phyloP scores from a whole-genome alignment of 2,329 filamentous ascomycete genomes.

The Chaetomiaceae sp. region DNA sequence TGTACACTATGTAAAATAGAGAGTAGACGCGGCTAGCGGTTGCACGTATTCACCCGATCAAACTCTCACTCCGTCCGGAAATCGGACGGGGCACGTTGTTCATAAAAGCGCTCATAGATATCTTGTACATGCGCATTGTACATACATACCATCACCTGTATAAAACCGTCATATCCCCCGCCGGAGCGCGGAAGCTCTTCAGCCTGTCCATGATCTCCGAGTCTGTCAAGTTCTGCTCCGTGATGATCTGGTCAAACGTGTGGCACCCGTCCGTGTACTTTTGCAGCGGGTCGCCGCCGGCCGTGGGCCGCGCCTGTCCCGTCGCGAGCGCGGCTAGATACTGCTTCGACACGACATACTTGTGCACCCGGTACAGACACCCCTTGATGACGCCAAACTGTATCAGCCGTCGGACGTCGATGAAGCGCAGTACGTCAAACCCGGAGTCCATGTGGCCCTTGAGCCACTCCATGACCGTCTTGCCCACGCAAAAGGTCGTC shows the following conservation, averaged over 20 bases:
- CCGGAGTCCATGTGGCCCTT: slow-evolving; percentile 64
- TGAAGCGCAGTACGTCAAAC: slow-evolving; percentile 62
- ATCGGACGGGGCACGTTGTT: too few relatives aligned
- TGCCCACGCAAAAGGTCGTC: slow-evolving; percentile 74
- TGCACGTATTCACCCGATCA: too few relatives aligned
- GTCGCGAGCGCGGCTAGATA: slow-evolving; percentile 53
- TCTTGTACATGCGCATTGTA: too few relatives aligned
- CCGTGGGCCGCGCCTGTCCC: slow-evolving; percentile 41
- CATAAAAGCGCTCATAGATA: too few relatives aligned
- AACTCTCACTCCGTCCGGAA: too few relatives aligned
- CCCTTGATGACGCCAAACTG: slow-evolving; percentile 97
- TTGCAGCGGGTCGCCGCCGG: slow-evolving; percentile 50
- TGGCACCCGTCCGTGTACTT: slow-evolving; percentile 70
- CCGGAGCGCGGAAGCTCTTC: slow-evolving; percentile 49
- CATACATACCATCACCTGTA: slow-evolving; percentile 39
- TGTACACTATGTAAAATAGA: too few relatives aligned
- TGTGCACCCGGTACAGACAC: slow-evolving; percentile 86
- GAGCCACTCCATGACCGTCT: slow-evolving; percentile 84
- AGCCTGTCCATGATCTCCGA: slow-evolving; percentile 65
- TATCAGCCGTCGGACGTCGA: slow-evolving; percentile 87
- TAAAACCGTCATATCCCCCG: slow-evolving; percentile 50
- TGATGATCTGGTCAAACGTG: slow-evolving; percentile 77
- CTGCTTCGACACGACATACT: slow-evolving; percentile 71
- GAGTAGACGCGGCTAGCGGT: too few relatives aligned
- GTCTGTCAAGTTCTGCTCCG: slow-evolving; percentile 66